Conservation (phyloP, 306 rosid genomes). For the Comarum palustre region DNA sequence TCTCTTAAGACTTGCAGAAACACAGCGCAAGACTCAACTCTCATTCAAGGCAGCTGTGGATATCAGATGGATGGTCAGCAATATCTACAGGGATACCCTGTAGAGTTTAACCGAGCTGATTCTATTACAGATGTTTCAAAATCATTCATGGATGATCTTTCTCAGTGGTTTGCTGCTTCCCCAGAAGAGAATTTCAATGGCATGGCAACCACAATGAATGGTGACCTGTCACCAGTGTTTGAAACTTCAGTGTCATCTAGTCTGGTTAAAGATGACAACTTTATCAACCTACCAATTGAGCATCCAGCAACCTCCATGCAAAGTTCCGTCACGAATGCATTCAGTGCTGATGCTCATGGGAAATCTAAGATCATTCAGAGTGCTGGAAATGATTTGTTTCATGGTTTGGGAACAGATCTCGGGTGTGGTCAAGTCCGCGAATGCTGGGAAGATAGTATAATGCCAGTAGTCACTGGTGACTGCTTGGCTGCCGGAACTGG, state of each 20-base stretch:
- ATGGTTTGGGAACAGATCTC: slow-evolving; percentile 35
- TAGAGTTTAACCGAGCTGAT: slow-evolving; percentile 36
- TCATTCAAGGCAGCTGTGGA: slow-evolving; percentile 31
- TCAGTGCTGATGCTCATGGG: slow-evolving; percentile 31
- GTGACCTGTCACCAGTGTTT: slow-evolving; percentile 34
- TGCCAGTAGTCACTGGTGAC: slow-evolving; percentile 35
- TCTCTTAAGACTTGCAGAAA: slow-evolving; percentile 29
- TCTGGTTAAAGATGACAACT: slow-evolving; percentile 32
- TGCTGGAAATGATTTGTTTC: slow-evolving; percentile 32
- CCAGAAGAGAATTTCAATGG: slow-evolving; percentile 33
- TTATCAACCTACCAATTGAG: slow-evolving; percentile 23
- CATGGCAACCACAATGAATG: slow-evolving; percentile 33
- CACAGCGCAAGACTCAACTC: slow-evolving; percentile 22
- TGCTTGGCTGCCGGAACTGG: slow-evolving; percentile 24
- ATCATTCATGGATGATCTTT: slow-evolving; percentile 53
- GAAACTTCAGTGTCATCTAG: slow-evolving; percentile 36
- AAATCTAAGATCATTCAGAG: slow-evolving; percentile 25
- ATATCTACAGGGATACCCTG: slow-evolving; percentile 31
- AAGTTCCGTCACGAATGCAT: slow-evolving; percentile 28
- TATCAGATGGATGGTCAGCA: slow-evolving; percentile 28
- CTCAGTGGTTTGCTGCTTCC: slow-evolving; percentile 55
- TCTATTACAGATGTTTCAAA: slow-evolving; percentile 38
- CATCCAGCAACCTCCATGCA: slow-evolving; percentile 25
- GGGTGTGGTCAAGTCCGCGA: slow-evolving; percentile 32
- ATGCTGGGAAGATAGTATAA: slow-evolving; percentile 40